Base-by-base conservation (phyloP, 2,329 filamentous ascomycete genomes). In the Orbilia oligospora region DNA sequence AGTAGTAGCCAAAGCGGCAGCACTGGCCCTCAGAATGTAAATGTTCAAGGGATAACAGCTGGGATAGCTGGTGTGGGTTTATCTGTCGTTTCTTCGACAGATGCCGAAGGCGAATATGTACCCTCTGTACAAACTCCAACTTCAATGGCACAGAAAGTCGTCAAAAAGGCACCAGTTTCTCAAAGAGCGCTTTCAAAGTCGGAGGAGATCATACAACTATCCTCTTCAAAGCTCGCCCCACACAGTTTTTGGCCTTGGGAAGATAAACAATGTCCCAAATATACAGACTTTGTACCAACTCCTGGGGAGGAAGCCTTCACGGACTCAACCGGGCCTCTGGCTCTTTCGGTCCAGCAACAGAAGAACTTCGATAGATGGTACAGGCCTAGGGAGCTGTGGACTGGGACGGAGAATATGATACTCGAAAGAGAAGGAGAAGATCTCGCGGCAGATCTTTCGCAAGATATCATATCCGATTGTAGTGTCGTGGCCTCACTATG, bases 401-500 rank as follows among this genome's bases (percentile, higher is more conserved):
- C 85, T 83, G 84, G 80, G 80, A 67, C 64, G 22, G 83, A 83
- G 2, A 87, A 82, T 22, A 81, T 84, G 14, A 71, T 87, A 14
- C 85, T 88, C 10, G 92, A 93, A 90, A 84, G 85, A 56, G 86
- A 88, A 16, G 84, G 85, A 5, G 85, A 87, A 8, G 87, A 88
- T 14, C 90, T 92, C 24, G 70, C 69, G 5, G 76, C 70, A 79
- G 95, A 99, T 84, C 88, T 99, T 6, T 94, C 97, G 1, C 96
- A 99, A 84, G 96, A 99, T 84, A 90, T 97, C 76, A 94, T 95
- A 4, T 97, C 95, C 0, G 96, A 99, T 84, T 99, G 96, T 83
- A 98, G 96, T 0, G 95, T 99, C 2, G 95, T 99, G 30, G 96
- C 96, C 16, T 97, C 96, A 83, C 87, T 99, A 5, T 97, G 94